Conservation (phyloP, 257 asterid species). For the Pogostemon cablin region DNA sequence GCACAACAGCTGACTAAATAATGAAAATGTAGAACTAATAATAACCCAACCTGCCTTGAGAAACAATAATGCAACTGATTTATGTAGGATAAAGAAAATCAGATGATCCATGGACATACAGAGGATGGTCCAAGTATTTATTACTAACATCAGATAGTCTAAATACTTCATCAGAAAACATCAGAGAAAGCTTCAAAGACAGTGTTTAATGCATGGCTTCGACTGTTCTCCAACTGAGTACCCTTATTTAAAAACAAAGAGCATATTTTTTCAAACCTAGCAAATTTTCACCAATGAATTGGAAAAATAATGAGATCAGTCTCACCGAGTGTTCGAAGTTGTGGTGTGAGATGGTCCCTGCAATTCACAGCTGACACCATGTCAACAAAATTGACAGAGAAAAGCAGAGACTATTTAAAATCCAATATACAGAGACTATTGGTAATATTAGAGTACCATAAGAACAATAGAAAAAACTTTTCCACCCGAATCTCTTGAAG, state of each 20-base stretch:
- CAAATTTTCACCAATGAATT: background rate
- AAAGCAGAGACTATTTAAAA: background rate
- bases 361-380: slow-evolving; percentile 31
- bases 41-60: background rate
- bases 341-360: slow-evolving; percentile 66
- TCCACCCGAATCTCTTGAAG: background rate
- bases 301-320: slow-evolving; percentile 1
- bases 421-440: background rate
- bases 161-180: background rate
- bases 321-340: slow-evolving; percentile 78
- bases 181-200: background rate
- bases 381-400: slow-evolving; percentile 28
- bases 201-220: slow-evolving; percentile 6
- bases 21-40: background rate
- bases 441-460: background rate
- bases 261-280: slow-evolving; percentile 3
- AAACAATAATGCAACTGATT: background rate
- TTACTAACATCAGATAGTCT: background rate
- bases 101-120: background rate
- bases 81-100: background rate
- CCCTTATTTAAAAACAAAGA: slow-evolving; percentile 16
- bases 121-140: background rate
- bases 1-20: background rate
- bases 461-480: background rate
- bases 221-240: background rate